phyloP scores from a whole-genome alignment of 257 asterid genomes.

The Knoxia roxburghii region DNA sequence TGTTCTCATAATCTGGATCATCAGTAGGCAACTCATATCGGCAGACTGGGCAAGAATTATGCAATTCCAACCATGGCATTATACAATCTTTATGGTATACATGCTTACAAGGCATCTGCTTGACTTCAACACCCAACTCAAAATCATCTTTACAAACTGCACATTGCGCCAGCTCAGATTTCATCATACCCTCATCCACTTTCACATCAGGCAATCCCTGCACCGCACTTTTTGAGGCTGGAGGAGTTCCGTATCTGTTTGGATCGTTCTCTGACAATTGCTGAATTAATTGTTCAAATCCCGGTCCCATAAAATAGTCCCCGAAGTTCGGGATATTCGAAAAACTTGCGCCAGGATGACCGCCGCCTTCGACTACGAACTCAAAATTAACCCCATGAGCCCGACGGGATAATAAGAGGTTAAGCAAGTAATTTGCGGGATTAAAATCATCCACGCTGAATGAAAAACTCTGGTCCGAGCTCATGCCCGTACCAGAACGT shows the following conservation, averaged over 20 bases:
- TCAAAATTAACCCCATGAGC: constrained; percentile 53
- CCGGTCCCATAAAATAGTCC: constrained; percentile 66
- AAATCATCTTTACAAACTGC: constrained; percentile 87
- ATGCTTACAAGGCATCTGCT: constrained; percentile 85
- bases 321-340: constrained; percentile 33
- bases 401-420: constrained; percentile 42
- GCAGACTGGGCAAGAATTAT: constrained; percentile 81
- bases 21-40: constrained; percentile 79
- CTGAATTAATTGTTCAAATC: constrained; percentile 70
- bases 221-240: constrained; percentile 57
- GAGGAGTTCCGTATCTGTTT: constrained; percentile 66
- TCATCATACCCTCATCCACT: constrained; percentile 46
- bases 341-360: constrained; percentile 2
- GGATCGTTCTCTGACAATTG: constrained; percentile 80
- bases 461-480: neutral
- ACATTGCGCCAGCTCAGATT: constrained; percentile 62
- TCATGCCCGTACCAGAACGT: neutral
- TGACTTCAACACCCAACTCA: constrained; percentile 46
- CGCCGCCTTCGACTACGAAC: constrained; percentile 51
- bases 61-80: constrained; percentile 77
- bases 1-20: constrained; percentile 66
- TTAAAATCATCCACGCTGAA: constrained; percentile 36
- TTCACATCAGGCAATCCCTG: constrained; percentile 38
- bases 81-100: constrained; percentile 69
- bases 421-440: constrained; percentile 37